A percentile compares a stretch with the other conserved stretches of the same genome.
phyloP scores from a whole-genome alignment of 208 protist species.

The Trypanosoma rangeli region DNA sequence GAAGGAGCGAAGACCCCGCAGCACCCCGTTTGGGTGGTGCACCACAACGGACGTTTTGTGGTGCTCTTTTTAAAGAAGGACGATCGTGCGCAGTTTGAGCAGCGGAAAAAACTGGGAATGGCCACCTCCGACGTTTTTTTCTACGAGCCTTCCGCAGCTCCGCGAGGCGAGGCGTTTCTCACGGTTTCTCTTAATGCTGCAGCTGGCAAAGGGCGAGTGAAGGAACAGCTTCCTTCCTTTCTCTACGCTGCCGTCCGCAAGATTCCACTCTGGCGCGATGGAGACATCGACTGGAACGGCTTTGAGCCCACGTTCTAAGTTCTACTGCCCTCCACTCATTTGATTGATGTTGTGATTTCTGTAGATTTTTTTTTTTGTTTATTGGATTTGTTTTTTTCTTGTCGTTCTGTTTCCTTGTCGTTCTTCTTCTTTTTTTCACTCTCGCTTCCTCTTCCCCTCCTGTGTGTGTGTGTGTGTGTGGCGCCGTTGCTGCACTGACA shows the following conservation, averaged over 20 bases:
- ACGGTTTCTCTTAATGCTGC: conserved; percentile 40
- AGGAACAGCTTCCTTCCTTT: conserved; percentile 28
- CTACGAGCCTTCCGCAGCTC: conserved; percentile 56
- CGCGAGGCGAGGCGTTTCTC: conserved; percentile 52
- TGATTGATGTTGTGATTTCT: conserved; percentile 21
- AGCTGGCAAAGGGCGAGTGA: conserved; percentile 14
- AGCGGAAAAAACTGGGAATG: conserved; percentile 48
- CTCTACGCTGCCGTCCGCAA: conserved; percentile 50
- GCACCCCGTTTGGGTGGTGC: conserved; percentile 80
- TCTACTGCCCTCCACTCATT: conserved; percentile 8
- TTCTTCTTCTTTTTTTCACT: not conserved
- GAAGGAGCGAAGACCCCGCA: conserved; percentile 35
- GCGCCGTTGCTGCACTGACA: not conserved
- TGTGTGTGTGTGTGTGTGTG: not conserved
- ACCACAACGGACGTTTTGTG: conserved; percentile 48
- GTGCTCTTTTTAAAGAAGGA: conserved; percentile 78
- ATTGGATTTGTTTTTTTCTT: no score
- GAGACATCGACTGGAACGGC: conserved; percentile 69
- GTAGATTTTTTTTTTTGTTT: not conserved
- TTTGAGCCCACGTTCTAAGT: conserved; percentile 33
- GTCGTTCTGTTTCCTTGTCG: not conserved
- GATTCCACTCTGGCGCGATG: conserved; percentile 55
- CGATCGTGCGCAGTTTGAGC: conserved; percentile 50
- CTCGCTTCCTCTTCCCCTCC: not conserved
- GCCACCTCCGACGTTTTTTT: conserved; percentile 59